Evolutionary conservation across 2,329 filamentous ascomycete species (phyloP).

Genomic region (Pseudogymnoascus sp.): DNA sequence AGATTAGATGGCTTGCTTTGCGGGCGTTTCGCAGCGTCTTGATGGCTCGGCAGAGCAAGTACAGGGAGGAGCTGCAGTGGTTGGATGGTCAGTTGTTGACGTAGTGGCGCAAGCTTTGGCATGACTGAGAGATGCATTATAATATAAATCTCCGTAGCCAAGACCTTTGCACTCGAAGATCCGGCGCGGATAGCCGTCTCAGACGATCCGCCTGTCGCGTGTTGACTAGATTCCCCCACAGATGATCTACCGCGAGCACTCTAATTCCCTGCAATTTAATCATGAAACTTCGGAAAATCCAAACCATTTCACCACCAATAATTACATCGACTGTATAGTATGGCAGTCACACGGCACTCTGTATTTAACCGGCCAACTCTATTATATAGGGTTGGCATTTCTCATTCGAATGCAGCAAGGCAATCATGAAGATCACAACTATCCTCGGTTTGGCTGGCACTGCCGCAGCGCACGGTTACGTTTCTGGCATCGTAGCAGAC

Average conservation of each 20-base stretch:
- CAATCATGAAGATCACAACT: slow-evolving; percentile 1
- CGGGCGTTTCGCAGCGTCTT: slow-evolving; percentile 65
- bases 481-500: slow-evolving; percentile 39
- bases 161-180: not conserved
- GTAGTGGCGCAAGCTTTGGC: no score
- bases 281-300: slow-evolving; percentile 5
- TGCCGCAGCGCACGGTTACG: slow-evolving; percentile 40
- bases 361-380: not conserved
- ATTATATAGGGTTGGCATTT: not conserved
- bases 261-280: not conserved
- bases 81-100: slow-evolving; percentile 42
- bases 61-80: slow-evolving; percentile 60
- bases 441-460: slow-evolving; percentile 25
- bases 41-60: slow-evolving; percentile 62
- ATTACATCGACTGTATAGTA: not conserved
- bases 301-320: not conserved
- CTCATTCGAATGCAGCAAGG: not conserved
- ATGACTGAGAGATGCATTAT: no score
- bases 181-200: not conserved
- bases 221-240: not conserved
- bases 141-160: no score
- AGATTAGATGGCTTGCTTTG: slow-evolving; percentile 44
- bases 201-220: not conserved
- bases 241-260: not conserved
- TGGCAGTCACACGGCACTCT: slow-evolving; percentile 1